Conservation (phyloP, 176 grass and related monocot species). For the Cenchrus fungigraminus region DNA sequence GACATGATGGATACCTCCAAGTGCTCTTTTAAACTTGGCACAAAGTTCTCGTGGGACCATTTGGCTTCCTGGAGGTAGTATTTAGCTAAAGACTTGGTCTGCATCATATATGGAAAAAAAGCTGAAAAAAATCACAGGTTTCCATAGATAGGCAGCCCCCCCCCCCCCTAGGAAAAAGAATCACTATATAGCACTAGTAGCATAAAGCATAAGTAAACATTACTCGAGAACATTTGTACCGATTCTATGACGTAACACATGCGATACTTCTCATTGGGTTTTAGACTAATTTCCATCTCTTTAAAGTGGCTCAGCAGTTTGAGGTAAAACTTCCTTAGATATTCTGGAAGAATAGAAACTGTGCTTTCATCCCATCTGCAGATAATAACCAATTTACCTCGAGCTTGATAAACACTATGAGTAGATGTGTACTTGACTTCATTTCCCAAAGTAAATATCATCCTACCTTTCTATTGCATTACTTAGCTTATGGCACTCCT, state of each 20-base stretch:
- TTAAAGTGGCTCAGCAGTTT: background rate
- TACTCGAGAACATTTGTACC: background rate
- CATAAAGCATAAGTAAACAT: too few relatives aligned
- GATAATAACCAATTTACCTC: background rate
- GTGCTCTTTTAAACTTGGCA: slow-evolving; percentile 32
- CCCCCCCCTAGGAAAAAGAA: too few relatives aligned
- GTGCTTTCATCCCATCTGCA: slow-evolving; percentile 28
- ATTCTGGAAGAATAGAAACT: background rate
- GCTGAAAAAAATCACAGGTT: background rate
- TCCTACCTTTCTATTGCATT: background rate
- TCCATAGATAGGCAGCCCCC: too few relatives aligned
- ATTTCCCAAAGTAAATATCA: too few relatives aligned
- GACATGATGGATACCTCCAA: background rate
- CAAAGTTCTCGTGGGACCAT: background rate
- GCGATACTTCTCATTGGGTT: slow-evolving; percentile 15
- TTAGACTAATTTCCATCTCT: background rate
- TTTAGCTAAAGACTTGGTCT: background rate
- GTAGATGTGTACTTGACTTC: too few relatives aligned
- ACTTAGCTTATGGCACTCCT: background rate
- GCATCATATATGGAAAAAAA: background rate
- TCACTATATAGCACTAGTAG: too few relatives aligned
- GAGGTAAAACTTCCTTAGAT: background rate
- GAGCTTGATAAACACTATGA: too few relatives aligned
- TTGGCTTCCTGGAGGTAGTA: slow-evolving; percentile 20
- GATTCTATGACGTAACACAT: background rate